Base-by-base conservation (phyloP, 805 yeast genomes). In the Naumovozyma baii region DNA sequence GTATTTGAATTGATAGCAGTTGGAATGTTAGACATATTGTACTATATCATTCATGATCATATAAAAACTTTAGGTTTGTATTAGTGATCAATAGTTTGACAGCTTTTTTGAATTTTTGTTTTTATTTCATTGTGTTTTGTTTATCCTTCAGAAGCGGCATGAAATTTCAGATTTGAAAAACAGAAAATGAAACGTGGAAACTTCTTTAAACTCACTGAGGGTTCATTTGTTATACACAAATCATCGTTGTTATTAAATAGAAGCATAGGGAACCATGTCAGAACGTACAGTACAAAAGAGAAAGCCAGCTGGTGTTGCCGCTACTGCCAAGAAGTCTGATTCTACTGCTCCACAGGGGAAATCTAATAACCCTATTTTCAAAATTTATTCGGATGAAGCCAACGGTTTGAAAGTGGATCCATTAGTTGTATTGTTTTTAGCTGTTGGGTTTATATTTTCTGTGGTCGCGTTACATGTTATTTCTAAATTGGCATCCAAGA, bases 361-460 rank as follows among this genome's bases (percentile, higher is more conserved):
- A 50, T 96, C 96, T 46, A 72, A 94, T 37, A 81, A 90, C 51
- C 84, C 95, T 40, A 83, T 90, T 80, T 74, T 90, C 66, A 90
- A 90, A 68, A 77, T 90, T 45, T 90, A 86, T 73, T 87, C 96
- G 18, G 96, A 90, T 55, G 97, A 90, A 69, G 94, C 96, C 26
- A 84, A 79, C 61, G 90, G 90, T 40, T 74, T 87, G 56, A 85
- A 88, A 66, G 85, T 82, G 44, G 97, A 90, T 67, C 97, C 97
- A 18, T 76, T 90, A 52, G 94, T 90, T 35, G 95, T 90, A 34
- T 74, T 90, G 66, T 88, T 90, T 46, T 73, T 90, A 61, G 94
- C 96, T 33, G 88, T 90, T 45, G 95, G 95, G 15, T 90, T 90
- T 70, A 86, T 90, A 55, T 84, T 90, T 68, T 82, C 94, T 34